Conservation (phyloP, 2,329 filamentous ascomycete species). For the Colletotrichum tabaci region DNA sequence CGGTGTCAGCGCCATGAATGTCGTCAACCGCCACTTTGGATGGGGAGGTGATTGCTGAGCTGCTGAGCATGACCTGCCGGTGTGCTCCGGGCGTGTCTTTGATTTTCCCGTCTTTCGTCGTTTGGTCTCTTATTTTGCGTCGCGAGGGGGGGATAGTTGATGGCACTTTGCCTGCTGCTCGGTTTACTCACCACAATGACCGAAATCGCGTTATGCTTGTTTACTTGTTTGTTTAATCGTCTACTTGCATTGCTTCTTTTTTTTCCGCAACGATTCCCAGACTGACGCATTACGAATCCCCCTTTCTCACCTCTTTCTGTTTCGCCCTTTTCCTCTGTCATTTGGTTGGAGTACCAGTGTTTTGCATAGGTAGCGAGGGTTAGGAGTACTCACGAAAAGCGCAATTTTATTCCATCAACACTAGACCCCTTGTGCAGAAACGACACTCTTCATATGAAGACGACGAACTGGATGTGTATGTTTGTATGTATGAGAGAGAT, state of each 20-base stretch:
- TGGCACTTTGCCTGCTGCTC: conserved; percentile 2
- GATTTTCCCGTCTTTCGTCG: not conserved
- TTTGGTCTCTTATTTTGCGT: not conserved
- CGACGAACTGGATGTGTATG: not conserved
- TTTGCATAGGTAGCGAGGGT: conserved; percentile 36
- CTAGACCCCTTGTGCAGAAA: not conserved
- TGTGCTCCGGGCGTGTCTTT: not conserved
- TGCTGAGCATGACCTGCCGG: not conserved
- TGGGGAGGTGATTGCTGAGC: conserved; percentile 59
- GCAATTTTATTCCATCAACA: not conserved
- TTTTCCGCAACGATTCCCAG: conserved; percentile 35
- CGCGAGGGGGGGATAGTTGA: not conserved
- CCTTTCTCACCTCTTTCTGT: not conserved
- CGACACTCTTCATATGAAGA: not conserved
- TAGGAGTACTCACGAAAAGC: conserved; percentile 6
- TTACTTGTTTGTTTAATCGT: conserved; percentile 5
- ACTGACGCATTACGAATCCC: conserved; percentile 35
- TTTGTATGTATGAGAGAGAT: not conserved
- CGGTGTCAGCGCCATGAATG: conserved; percentile 66
- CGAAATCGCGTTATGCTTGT: not conserved
- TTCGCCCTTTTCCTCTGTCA: not conserved
- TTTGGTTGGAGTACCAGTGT: conserved; percentile 18
- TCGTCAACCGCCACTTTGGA: conserved; percentile 68
- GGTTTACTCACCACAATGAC: conserved; percentile 7
- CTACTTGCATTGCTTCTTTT: conserved; percentile 5